Evolutionary conservation across 2,329 filamentous ascomycete genomes (phyloP).

Genomic region (Daldinia sp.): DNA sequence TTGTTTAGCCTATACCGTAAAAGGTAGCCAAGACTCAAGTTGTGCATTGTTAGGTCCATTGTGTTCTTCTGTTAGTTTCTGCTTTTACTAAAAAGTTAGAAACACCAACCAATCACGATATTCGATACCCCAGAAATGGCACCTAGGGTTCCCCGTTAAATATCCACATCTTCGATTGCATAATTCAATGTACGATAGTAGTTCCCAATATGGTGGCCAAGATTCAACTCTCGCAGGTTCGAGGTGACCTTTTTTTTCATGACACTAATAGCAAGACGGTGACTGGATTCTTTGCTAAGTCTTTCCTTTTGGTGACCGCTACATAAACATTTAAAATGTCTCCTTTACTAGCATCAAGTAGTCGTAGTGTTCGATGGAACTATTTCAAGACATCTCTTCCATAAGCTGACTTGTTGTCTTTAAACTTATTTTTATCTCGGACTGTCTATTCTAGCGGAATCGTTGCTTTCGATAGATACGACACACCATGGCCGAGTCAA

Average conservation of each 20-base stretch:
- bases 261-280: slow-evolving; percentile 10
- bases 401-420: neutral
- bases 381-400: neutral
- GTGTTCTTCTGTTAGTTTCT: slow-evolving; percentile 7
- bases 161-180: slow-evolving; percentile 24
- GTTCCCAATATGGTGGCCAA: slow-evolving; percentile 38
- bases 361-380: neutral
- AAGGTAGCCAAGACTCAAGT: slow-evolving; percentile 42
- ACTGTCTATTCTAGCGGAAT: neutral
- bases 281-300: neutral
- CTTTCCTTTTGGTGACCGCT: neutral
- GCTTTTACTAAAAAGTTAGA: too few relatives aligned
- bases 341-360: neutral
- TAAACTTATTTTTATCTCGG: neutral
- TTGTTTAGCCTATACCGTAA: slow-evolving; percentile 33
- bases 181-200: slow-evolving; percentile 10
- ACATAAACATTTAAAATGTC: slow-evolving; percentile 21
- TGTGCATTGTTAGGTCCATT: slow-evolving; percentile 32
- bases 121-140: neutral
- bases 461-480: neutral
- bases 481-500: slow-evolving; percentile 14
- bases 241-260: slow-evolving; percentile 9
- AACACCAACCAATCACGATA: neutral
- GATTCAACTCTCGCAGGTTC: slow-evolving; percentile 38
- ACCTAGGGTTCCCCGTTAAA: neutral